Conservation (phyloP, 192 early-diverging fungal species). For the Coemansia sp. region DNA sequence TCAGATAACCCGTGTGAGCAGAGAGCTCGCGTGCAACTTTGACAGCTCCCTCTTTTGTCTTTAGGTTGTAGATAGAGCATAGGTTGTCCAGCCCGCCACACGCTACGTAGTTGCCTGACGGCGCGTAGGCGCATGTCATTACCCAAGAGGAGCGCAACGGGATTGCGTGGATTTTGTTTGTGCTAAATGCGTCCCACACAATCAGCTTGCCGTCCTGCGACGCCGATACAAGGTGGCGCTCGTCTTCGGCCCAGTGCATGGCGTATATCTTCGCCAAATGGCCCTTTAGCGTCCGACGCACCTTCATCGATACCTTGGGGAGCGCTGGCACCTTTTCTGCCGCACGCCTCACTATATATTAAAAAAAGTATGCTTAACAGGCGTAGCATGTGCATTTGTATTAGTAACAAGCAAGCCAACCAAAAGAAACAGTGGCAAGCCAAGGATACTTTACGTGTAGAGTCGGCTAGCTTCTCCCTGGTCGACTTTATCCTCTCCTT, state of each 20-base stretch:
- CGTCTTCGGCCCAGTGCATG: slow-evolving; percentile 99
- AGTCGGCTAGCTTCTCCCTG: slow-evolving; percentile 93
- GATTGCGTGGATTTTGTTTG: slow-evolving; percentile 99
- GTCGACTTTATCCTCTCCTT: slow-evolving; percentile 97
- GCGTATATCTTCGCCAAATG: slow-evolving; percentile 99
- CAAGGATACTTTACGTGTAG: slow-evolving; percentile 77
- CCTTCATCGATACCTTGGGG: slow-evolving; percentile 92
- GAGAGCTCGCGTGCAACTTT: slow-evolving; percentile 93
- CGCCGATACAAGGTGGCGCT: slow-evolving; percentile 94
- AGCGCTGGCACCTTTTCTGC: slow-evolving; percentile 85
- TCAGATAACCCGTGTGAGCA: slow-evolving; percentile 97
- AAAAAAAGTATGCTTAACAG: not conserved
- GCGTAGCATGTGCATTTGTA: not conserved
- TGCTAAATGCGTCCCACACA: slow-evolving; percentile 98
- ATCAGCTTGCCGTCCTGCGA: slow-evolving; percentile 99
- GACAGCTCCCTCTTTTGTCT: slow-evolving; percentile 90
- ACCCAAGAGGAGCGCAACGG: slow-evolving; percentile 99
- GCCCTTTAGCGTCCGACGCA: slow-evolving; percentile 95
- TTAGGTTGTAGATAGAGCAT: slow-evolving; percentile 98
- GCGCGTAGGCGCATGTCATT: slow-evolving; percentile 99
- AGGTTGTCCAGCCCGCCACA: slow-evolving; percentile 99
- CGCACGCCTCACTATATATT: slow-evolving; percentile 75
- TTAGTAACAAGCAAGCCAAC: not conserved
- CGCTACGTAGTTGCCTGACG: slow-evolving; percentile 97
- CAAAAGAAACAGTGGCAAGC: slow-evolving; percentile 2